Conservation (phyloP, 2,329 filamentous ascomycete genomes). For the Monosporascus sp. region DNA sequence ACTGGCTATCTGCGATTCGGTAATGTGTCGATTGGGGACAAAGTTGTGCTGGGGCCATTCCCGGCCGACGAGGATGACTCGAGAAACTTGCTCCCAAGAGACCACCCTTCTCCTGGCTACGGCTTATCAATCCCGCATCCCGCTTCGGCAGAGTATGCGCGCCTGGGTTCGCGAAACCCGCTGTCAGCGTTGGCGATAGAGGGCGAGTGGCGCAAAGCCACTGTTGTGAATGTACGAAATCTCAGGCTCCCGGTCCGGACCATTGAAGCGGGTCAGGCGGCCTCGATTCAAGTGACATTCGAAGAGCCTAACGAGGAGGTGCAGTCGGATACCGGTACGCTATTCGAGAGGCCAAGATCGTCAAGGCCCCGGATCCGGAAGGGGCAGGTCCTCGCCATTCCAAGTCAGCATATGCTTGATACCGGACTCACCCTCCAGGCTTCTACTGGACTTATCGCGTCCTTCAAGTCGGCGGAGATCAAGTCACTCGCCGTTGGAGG, state of each 20-base stretch:
- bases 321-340: conserved; percentile 16
- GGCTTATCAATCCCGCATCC: conserved; percentile 48
- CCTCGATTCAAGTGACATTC: conserved; percentile 77
- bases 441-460: conserved; percentile 64
- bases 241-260: conserved; percentile 75
- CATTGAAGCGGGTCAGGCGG: conserved; percentile 76
- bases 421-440: conserved; percentile 55
- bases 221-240: conserved; percentile 81
- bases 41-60: conserved; percentile 75
- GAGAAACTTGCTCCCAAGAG: conserved; percentile 35
- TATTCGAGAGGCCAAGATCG: conserved; percentile 22
- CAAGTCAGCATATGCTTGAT: conserved; percentile 52
- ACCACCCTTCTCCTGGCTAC: conserved; percentile 42
- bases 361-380: conserved; percentile 53
- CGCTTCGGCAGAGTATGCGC: conserved; percentile 46
- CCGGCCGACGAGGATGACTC: conserved; percentile 47
- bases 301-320: conserved; percentile 32
- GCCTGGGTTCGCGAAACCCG: conserved; percentile 47
- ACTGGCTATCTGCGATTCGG: conserved; percentile 82
- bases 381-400: conserved; percentile 74
- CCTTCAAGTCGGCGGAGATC: conserved; percentile 60
- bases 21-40: conserved; percentile 69
- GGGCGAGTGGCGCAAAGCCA: conserved; percentile 74
- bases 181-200: conserved; percentile 46
- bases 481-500: conserved; percentile 60